Evolutionary conservation across 345 rosid species (phyloP), one percentile per base, ranked within the genome.

Genomic region (Turritis glabra): DNA sequence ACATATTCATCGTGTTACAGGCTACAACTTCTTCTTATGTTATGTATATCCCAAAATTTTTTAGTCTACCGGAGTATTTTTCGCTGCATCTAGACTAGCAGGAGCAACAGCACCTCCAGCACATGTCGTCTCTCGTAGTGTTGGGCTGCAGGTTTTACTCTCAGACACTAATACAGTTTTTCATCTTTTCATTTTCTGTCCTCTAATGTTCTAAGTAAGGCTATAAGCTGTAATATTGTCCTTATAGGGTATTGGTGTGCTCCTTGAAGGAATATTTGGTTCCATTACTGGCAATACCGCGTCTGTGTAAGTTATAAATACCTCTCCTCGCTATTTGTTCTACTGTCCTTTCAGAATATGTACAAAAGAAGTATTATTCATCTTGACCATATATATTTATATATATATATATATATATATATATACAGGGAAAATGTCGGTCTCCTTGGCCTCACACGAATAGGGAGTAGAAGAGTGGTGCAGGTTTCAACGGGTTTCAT

Each of bases 71-170:
- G 97, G 88, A 60, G 77, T 92, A 1, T 86, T 83, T 78, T 87
- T 84, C 26, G 99, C 93, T 15, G 99, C 99, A 52, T 81, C 97
- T 29, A 88, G 97, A 73, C 86, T 94, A 62, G 81, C 97, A 13
- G 97, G 99, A 64, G 97, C 99, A 13, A 94, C 99, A 21, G 85
- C 88, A n/a, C 97, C 99, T 73, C 99, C 99, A 13, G 91, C 90
- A 62, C 88, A 91, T 80, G 90, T 94, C 22, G 79, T 94, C 37
- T 85, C 86, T 79, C 82, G 99, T 82, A 90, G 99, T 77, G 80
- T 94, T 9, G 99, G 99, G 50, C 85, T 94, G 15, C 98, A 95
- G 88, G 99, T 95, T 48, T 33, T 61, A 26, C 18, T 38, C 50
- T 43, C 13, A 30, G 73, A 64, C 44, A 7, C 33, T 67, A n/a